Evolutionary conservation across 345 rosid genomes (phyloP), one percentile per base, ranked within the genome.

Genomic region (Citrus australasica): DNA sequence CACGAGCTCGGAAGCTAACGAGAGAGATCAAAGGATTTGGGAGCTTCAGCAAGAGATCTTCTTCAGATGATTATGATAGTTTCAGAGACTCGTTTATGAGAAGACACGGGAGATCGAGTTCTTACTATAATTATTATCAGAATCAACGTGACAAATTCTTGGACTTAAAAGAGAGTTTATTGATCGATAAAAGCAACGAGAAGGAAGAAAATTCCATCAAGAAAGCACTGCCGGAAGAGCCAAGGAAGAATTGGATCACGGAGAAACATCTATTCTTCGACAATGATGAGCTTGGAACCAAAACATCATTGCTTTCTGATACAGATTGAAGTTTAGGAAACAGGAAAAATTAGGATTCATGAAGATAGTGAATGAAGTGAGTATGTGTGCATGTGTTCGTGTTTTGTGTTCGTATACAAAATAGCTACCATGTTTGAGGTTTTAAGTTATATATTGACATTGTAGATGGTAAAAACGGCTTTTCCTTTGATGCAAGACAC

Each of bases 11-110:
- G 9, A 81, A 83, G 71, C 58, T 79, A 79, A 87, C 84, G 24
- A 64, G 81, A 78, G 95, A 85, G 63, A 90, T 92, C 81, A 83
- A 83, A 87, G 97, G 98, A 32, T 91, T 86, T 10, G 94, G 93
- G 27, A 91, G 85, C 92, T 90, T 89, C 81, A 70, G 40, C 37
- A 85, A 82, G 28, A 72, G 76, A 67, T 83, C 84, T 1, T 71
- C 72, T n/a, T 35, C 80, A 24, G 56, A 19, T 19, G 76, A 82
- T 46, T 22, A 22, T 22, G 83, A 11, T 55, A 76, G 78, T 62
- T 77, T 80, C 58, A 42, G 59, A 55, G 78, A 72, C 42, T 69
- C 64, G 2, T 74, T 61, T 0, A 37, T 53, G 7, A 56, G 64
- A 13, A 67, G n/a, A 4, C 80, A 76, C n/a, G 77, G 81, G 69